phyloP scores from a whole-genome alignment of 1,139 yeast genomes.

The Lodderomyces metapsilosis region DNA sequence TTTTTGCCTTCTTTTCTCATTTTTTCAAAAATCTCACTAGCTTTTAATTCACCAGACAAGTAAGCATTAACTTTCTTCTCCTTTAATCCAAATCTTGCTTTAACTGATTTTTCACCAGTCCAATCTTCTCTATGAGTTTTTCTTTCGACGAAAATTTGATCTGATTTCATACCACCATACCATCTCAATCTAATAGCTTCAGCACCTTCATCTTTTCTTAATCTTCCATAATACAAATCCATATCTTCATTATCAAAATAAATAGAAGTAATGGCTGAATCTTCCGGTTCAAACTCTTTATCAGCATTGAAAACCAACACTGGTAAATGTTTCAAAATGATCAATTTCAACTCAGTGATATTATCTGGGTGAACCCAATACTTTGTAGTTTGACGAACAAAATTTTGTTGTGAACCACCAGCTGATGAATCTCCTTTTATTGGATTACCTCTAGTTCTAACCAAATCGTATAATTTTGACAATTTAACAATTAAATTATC shows the following conservation, averaged over 20 bases:
- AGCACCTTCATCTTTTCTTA: slow-evolving; percentile 97
- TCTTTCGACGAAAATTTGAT: slow-evolving; percentile 91
- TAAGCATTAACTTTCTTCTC: slow-evolving; percentile 88
- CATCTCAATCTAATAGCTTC: slow-evolving; percentile 97
- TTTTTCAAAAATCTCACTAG: slow-evolving; percentile 86
- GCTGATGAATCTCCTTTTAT: slow-evolving; percentile 92
- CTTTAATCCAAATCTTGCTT: slow-evolving; percentile 90
- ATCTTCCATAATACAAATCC: slow-evolving; percentile 91
- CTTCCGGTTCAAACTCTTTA: slow-evolving; percentile 92
- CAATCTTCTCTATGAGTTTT: slow-evolving; percentile 98
- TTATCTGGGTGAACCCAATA: slow-evolving; percentile 99
- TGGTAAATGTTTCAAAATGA: slow-evolving; percentile 90
- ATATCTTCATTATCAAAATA: slow-evolving; percentile 87
- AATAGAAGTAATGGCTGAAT: slow-evolving; percentile 93
- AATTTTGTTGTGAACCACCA: slow-evolving; percentile 96
- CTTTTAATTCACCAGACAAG: slow-evolving; percentile 79
- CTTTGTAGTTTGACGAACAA: slow-evolving; percentile 96
- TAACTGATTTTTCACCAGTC: slow-evolving; percentile 98
- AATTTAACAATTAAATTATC: slow-evolving; percentile 85
- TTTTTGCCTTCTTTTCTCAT: slow-evolving; percentile 92
- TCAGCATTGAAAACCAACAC: slow-evolving; percentile 94
- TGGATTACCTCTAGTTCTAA: slow-evolving; percentile 94
- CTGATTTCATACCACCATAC: slow-evolving; percentile 97
- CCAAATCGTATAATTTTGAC: slow-evolving; percentile 86
- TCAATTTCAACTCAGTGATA: slow-evolving; percentile 93